phyloP scores from a whole-genome alignment of 768 basidiomycete species.

The Rhodotorula diobovata region DNA sequence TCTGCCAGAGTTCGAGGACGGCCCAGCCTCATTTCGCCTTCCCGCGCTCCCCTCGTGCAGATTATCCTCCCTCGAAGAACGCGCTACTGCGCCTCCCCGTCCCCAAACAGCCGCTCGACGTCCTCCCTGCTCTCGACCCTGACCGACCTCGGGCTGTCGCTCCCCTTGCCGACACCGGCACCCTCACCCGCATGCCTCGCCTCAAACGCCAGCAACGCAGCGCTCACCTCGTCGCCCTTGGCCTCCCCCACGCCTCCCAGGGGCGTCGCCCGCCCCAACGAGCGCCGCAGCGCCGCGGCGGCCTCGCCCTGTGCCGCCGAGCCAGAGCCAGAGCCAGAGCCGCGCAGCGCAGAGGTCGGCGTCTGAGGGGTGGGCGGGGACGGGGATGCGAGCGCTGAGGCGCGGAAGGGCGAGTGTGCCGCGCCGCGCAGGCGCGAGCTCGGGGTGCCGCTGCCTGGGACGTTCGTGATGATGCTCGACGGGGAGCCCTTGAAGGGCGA shows the following conservation, averaged over 20 bases:
- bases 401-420: constrained; percentile 21
- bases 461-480: not conserved
- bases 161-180: not conserved
- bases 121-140: constrained; percentile 19
- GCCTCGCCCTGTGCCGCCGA: not conserved
- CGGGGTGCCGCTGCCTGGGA: not conserved
- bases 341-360: constrained; percentile 6
- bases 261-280: not conserved
- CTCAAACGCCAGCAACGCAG: constrained; percentile 20
- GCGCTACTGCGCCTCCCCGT: not conserved
- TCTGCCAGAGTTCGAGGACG: too few species aligned
- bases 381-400: constrained; percentile 15
- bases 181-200: constrained; percentile 19
- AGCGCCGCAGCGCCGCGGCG: not conserved
- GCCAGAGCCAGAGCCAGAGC: not conserved
- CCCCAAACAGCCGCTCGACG: constrained; percentile 4
- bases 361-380: constrained; percentile 28
- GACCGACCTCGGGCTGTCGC: constrained; percentile 1
- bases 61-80: too few species aligned
- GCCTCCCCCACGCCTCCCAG: not conserved
- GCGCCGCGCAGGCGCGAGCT: not conserved
- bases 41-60: too few species aligned
- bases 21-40: not conserved
- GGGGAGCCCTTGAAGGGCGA: constrained; percentile 1
- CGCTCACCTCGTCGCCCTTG: constrained; percentile 2